phyloP scores from a whole-genome alignment of 2,329 filamentous ascomycete species.

The Colletotrichum liaoningense region DNA sequence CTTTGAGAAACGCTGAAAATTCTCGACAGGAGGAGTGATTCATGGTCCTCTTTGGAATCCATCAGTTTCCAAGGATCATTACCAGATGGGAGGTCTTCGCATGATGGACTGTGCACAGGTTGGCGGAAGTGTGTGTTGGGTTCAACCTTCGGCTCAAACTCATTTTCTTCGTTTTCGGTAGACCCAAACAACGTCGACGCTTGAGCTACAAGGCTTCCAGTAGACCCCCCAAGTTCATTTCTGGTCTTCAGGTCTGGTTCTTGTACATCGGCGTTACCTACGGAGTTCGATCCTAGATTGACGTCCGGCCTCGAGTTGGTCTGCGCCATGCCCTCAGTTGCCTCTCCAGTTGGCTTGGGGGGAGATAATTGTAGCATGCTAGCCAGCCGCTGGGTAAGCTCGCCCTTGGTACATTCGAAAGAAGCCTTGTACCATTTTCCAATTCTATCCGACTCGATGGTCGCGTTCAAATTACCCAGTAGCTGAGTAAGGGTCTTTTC shows the following conservation, averaged over 20 bases:
- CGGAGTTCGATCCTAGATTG: not conserved
- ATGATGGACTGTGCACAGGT: not conserved
- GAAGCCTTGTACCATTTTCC: conserved; percentile 3
- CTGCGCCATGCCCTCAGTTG: not conserved
- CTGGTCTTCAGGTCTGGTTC: not conserved
- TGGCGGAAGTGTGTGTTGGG: too few relatives aligned
- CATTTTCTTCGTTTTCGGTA: not conserved
- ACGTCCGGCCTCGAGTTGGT: too few relatives aligned
- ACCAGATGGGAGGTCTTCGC: not conserved
- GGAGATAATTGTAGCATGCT: not conserved
- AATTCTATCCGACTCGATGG: not conserved
- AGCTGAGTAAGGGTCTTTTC: conserved; percentile 3
- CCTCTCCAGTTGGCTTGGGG: not conserved
- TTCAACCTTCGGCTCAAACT: not conserved
- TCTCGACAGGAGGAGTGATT: not conserved
- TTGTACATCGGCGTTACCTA: not conserved
- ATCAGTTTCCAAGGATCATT: not conserved
- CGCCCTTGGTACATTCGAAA: conserved; percentile 3
- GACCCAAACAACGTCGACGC: not conserved
- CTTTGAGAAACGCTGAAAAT: not conserved
- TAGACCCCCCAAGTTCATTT: not conserved
- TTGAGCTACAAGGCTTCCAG: not conserved
- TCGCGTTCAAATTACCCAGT: not conserved
- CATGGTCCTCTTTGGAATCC: not conserved
- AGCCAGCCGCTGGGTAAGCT: not conserved